phyloP scores from a whole-genome alignment of 176 grass and related monocot genomes.

The Carex littledalei region DNA sequence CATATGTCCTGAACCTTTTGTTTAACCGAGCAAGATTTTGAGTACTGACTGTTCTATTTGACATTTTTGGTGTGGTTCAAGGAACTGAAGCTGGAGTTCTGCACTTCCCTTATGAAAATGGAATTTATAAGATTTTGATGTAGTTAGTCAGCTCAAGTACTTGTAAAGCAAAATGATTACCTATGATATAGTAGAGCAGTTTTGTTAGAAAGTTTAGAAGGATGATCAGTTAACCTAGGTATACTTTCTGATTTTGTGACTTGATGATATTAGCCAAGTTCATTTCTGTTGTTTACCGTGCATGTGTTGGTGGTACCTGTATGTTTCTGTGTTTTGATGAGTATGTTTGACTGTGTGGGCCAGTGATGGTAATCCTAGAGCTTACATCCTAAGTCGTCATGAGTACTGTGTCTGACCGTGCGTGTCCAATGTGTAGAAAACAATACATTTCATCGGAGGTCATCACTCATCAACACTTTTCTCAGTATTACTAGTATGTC shows the following conservation, averaged over 20 bases:
- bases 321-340: not conserved
- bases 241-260: not conserved
- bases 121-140: not conserved
- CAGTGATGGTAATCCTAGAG: not conserved
- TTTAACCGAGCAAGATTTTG: not conserved
- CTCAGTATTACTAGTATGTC: not conserved
- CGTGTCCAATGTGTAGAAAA: not conserved
- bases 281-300: not conserved
- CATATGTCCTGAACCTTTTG: not conserved
- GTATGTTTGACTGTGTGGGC: not conserved
- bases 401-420: too few relatives aligned
- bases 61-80: not conserved
- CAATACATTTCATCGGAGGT: not conserved
- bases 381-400: not conserved
- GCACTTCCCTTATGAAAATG: not conserved
- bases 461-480: not conserved
- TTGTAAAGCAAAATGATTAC: not conserved
- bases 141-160: not conserved
- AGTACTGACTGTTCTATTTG: not conserved
- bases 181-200: not conserved
- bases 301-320: not conserved
- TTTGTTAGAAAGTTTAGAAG: not conserved
- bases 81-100: constrained; percentile 1
- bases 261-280: not conserved
- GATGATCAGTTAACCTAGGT: not conserved